Percentiles rank a stretch among this genome's conserved stretches.
These are phyloP conservation scores for Panaeolus papilionaceus DNA, from an alignment of 768 basidiomycete genomes.

Conservation along the genomic window DNA sequence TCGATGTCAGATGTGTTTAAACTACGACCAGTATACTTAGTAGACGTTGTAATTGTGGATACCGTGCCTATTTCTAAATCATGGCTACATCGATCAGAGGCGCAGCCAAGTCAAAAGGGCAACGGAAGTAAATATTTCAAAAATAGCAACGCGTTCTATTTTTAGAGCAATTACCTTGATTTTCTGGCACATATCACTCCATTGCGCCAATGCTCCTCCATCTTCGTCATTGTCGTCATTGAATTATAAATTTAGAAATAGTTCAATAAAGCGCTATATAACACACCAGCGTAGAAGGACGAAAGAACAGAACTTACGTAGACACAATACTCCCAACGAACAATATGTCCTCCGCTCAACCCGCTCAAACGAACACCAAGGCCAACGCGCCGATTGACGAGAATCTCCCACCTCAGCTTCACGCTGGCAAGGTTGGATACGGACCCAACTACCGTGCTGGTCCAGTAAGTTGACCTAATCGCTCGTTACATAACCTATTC, in stretches of 20 bases:
- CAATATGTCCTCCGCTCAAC: constrained; percentile 13
- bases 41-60: not conserved
- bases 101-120: not conserved
- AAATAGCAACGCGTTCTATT: constrained; percentile 16
- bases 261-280: not conserved
- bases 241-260: not conserved
- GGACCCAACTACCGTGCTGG: constrained; percentile 46
- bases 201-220: constrained; percentile 6
- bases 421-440: constrained; percentile 50
- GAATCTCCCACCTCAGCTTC: constrained; percentile 47
- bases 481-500: not conserved
- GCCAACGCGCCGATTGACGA: not conserved
- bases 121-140: not conserved
- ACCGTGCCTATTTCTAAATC: constrained; percentile 6
- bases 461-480: constrained; percentile 36
- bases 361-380: constrained; percentile 4
- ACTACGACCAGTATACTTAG: not conserved
- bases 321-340: not conserved
- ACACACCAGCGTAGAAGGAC: not conserved
- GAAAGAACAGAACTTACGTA: not conserved
- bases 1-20: constrained; percentile 1
- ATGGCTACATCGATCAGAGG: not conserved
- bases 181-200: not conserved
- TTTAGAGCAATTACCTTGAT: constrained; percentile 11
- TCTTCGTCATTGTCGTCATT: constrained; percentile 28